Conservation (phyloP, 2,329 filamentous ascomycete species). For the Aspergillus ochraceoroseus region DNA sequence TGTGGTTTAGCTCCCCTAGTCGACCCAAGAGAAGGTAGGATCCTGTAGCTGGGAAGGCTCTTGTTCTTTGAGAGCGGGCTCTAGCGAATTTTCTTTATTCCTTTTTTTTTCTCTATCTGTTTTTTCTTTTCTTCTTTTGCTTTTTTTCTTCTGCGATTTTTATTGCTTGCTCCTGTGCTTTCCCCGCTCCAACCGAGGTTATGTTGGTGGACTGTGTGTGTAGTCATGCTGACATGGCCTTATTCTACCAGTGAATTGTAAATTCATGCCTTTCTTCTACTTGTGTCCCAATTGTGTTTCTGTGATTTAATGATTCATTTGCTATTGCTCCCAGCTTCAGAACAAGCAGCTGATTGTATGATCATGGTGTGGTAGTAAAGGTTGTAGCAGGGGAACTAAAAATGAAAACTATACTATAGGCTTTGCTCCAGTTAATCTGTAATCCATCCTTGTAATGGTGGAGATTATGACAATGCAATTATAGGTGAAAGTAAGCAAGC, state of each 20-base stretch:
- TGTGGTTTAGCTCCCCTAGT: background rate
- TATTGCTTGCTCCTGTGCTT: background rate
- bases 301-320: background rate
- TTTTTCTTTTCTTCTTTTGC: background rate
- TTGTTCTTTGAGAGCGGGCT: slow-evolving; percentile 1
- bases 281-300: background rate
- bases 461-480: no score
- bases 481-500: no score
- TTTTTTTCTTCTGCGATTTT: slow-evolving; percentile 1
- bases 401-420: background rate
- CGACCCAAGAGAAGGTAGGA: no score
- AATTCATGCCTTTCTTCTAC: background rate
- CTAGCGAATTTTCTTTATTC: slow-evolving; percentile 3
- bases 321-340: no score
- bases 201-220: background rate
- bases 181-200: no score
- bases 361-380: background rate
- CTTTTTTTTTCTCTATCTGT: slow-evolving; percentile 3
- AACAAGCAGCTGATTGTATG: no score
- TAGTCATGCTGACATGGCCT: no score
- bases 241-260: slow-evolving; percentile 1
- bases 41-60: no score
- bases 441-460: no score
- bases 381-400: background rate
- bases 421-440: no score